Base-by-base conservation (phyloP, 306 rosid species). In the Sesbania bispinosa region DNA sequence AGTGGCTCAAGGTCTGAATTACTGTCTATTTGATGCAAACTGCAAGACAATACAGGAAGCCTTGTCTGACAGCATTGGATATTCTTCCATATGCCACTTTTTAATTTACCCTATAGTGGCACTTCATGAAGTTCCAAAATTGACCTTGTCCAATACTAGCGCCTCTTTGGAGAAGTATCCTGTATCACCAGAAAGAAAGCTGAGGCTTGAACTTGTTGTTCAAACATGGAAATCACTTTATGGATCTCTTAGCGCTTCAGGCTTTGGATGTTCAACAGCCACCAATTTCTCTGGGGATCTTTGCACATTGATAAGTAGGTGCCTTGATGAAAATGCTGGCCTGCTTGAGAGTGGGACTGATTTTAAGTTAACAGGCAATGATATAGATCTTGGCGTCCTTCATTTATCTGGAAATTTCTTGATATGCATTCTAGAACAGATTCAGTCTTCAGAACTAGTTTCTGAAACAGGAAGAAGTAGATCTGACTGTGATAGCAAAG, bases 181-280 rank as follows among this genome's bases (percentile, higher is more conserved):
- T 62, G 57, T 67, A 75, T 53, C 83, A 24, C 45, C 35, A 27
- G 84, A 62, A 69, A 50, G 68, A 46, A 80, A 79, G 46, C 63
- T 42, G 21, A 73, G 76, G 52, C 81, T 87, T 76, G 90, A 82
- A 38, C 77, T 78, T 46, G 73, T 84, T 64, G 62, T 79, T 73
- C 85, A 86, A 81, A 79, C 72, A 14, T 93, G 98, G 98, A 88
- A 79, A 80, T 74, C 82, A 42, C 86, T 88, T 52, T 88, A 87
- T 79, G 80, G 73, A 61, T 84, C 84, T 77, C 65, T 88, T 35
- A 33, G 77, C 42, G 71, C 80, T 32, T 81, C 84, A 29, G 75
- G 74, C 71, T 67, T 67, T 58, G 78, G 81, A 74, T 60, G 77
- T 71, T 84, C 81, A 71, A 62, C 69, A 15, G 24, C 80, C 52